Evolutionary conservation across 768 basidiomycete genomes (phyloP).

Genomic region (Boletus sp.): DNA sequence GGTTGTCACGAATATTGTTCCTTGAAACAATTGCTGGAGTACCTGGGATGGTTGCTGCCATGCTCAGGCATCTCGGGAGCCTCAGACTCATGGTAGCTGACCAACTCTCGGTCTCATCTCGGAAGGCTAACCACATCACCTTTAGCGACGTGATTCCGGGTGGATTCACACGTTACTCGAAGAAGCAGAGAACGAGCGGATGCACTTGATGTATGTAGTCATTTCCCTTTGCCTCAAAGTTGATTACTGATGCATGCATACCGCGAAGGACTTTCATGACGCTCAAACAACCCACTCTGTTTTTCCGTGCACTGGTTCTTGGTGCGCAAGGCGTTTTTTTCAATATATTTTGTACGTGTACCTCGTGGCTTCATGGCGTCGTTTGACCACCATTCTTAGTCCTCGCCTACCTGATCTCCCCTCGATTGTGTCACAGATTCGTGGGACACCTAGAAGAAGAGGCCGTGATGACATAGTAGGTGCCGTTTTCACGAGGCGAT

Average conservation of each 20-base stretch:
- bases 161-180: slow-evolving; percentile 94
- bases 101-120: slow-evolving; percentile 9
- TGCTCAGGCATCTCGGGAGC: slow-evolving; percentile 83
- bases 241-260: slow-evolving; percentile 17
- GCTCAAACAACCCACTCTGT: slow-evolving; percentile 71
- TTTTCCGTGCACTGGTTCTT: slow-evolving; percentile 81
- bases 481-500: slow-evolving; percentile 20
- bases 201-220: slow-evolving; percentile 76
- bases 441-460: slow-evolving; percentile 94
- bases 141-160: slow-evolving; percentile 52
- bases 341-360: slow-evolving; percentile 75
- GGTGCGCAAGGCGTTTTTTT: slow-evolving; percentile 92
- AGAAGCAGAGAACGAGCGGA: slow-evolving; percentile 96
- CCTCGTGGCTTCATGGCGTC: slow-evolving; percentile 12
- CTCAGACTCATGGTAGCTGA: slow-evolving; percentile 78
- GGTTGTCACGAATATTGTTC: slow-evolving; percentile 70
- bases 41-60: slow-evolving; percentile 93
- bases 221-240: neutral
- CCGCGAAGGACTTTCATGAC: slow-evolving; percentile 88
- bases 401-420: slow-evolving; percentile 74
- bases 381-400: slow-evolving; percentile 42
- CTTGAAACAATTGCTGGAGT: slow-evolving; percentile 93
- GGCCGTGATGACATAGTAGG: slow-evolving; percentile 88
- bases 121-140: slow-evolving; percentile 3
- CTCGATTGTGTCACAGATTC: slow-evolving; percentile 81